Conservation (phyloP, 2,329 filamentous ascomycete genomes). For the Xylaria polymorpha region DNA sequence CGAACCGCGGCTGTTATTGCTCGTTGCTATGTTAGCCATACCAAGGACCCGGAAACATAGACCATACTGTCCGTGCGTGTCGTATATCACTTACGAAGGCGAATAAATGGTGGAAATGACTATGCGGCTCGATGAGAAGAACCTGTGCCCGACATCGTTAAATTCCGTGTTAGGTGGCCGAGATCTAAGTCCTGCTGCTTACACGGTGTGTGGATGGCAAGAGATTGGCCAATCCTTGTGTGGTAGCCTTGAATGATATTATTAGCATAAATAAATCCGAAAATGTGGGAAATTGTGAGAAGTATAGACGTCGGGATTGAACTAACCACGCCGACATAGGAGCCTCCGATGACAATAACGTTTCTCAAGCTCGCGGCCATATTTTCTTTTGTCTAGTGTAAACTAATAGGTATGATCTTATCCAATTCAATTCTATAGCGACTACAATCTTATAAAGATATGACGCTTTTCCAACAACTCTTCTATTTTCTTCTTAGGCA, state of each 20-base stretch:
- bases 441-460: background rate
- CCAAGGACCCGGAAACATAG: no score
- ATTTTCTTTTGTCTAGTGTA: conserved; percentile 2
- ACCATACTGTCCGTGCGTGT: background rate
- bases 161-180: background rate
- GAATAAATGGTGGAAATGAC: conserved; percentile 62
- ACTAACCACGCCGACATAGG: conserved; percentile 57
- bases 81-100: conserved; percentile 52
- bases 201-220: conserved; percentile 53
- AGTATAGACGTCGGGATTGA: background rate
- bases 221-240: conserved; percentile 53
- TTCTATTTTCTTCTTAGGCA: background rate
- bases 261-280: conserved; percentile 9
- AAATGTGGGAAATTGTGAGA: background rate
- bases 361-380: conserved; percentile 50
- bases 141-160: conserved; percentile 40
- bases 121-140: conserved; percentile 61
- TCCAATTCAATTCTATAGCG: background rate
- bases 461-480: background rate
- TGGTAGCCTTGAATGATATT: conserved; percentile 45
- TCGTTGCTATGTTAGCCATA: background rate
- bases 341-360: conserved; percentile 59
- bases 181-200: conserved; percentile 24
- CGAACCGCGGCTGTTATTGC: conserved; percentile 55
- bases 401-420: background rate